Evolutionary conservation across 495 filamentous ascomycete species (phyloP).

Genomic region (Penicillium nucicola): DNA sequence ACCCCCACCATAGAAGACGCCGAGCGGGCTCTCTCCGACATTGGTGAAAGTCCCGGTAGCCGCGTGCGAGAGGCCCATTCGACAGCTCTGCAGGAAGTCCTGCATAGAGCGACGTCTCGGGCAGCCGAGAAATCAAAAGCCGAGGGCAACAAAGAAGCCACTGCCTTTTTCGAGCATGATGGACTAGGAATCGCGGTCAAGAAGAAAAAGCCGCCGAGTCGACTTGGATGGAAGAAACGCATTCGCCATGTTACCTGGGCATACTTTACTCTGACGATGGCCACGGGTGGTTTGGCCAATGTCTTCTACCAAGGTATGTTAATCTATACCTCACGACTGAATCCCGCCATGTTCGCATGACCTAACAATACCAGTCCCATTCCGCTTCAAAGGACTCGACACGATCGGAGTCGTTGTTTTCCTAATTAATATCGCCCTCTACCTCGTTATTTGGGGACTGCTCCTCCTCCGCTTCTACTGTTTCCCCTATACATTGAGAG

Average conservation of each 20-base stretch:
- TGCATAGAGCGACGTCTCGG: constrained; percentile 22
- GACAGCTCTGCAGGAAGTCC: constrained; percentile 27
- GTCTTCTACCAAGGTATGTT: constrained; percentile 63
- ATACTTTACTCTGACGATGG: constrained; percentile 76
- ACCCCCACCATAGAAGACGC: constrained; percentile 51
- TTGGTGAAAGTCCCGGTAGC: constrained; percentile 6
- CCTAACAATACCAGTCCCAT: constrained; percentile 55
- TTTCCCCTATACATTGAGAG: constrained; percentile 68
- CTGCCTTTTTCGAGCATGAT: constrained; percentile 8
- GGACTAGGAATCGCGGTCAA: not conserved
- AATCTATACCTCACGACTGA: not conserved
- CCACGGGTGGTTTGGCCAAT: constrained; percentile 81
- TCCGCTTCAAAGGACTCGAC: constrained; percentile 63
- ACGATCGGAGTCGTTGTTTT: constrained; percentile 72
- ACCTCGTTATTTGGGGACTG: constrained; percentile 63
- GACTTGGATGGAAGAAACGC: constrained; percentile 44
- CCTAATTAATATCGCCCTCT: constrained; percentile 71
- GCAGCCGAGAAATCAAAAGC: constrained; percentile 5
- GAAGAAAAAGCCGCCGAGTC: constrained; percentile 7
- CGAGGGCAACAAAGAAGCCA: constrained; percentile 1
- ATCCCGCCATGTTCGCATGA: not conserved
- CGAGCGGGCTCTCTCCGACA: constrained; percentile 23
- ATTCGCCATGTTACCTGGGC: constrained; percentile 61
- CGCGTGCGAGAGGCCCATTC: constrained; percentile 30
- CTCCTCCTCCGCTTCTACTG: constrained; percentile 67